Conservation (phyloP, 225 moss, liverwort and hornwort species). For the Pseudisothecium myosuroides region DNA sequence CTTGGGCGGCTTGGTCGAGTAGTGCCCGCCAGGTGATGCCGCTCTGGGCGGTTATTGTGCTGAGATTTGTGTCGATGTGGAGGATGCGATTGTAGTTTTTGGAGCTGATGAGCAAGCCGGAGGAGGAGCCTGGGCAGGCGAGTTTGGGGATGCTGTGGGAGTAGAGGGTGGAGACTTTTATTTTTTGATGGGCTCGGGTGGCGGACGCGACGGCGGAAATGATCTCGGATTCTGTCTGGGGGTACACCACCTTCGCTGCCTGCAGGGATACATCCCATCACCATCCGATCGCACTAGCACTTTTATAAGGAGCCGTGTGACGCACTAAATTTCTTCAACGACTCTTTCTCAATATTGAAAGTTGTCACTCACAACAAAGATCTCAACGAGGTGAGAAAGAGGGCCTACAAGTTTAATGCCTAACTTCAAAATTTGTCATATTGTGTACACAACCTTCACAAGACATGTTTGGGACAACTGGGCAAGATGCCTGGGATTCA, state of each 20-base stretch:
- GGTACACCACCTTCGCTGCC: constrained; percentile 26
- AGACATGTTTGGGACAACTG: neutral
- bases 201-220: constrained; percentile 28
- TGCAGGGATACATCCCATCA: neutral
- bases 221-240: constrained; percentile 26
- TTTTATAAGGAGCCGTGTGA: neutral
- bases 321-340: neutral
- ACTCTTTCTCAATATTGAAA: neutral
- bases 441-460: neutral
- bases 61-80: neutral
- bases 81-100: neutral
- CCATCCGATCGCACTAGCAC: neutral
- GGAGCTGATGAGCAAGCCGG: constrained; percentile 29
- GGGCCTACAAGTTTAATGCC: neutral
- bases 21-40: constrained; percentile 35
- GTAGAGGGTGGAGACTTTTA: constrained; percentile 28
- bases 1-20: constrained; percentile 1
- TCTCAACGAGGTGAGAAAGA: neutral
- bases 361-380: neutral
- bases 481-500: neutral
- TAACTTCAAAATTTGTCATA: neutral
- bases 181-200: constrained; percentile 23
- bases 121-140: constrained; percentile 25
- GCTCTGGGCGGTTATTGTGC: constrained; percentile 19
- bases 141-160: constrained; percentile 30